Evolutionary conservation across 192 early-diverging fungal genomes (phyloP), one percentile per base, ranked within the genome.

Genomic region (Chytriomyces hyalinus): DNA sequence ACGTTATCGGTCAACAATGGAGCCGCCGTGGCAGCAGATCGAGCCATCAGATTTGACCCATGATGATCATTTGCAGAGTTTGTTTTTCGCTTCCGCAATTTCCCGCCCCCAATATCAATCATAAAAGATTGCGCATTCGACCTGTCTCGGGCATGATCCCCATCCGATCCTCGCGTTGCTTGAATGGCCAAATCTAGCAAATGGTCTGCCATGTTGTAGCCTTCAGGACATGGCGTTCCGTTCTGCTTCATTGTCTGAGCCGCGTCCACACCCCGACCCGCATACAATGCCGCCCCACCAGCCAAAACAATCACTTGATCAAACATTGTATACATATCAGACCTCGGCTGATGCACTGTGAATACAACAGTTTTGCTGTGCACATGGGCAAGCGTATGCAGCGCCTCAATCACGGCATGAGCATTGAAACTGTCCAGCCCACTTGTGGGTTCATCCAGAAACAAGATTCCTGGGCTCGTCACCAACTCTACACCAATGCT

Each of bases 291-390:
- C 15, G 83, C 73, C 13, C 95, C 95, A 22, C 83, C 86, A 61
- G 90, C 84, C 49, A 95, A 77, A 59, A 96, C 77, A 45, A 94
- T 86, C 5, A 95, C 88, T 69, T 92, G 88, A 85, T 96, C 93
- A 81, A 97, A 96, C 28, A 92, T 83, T 20, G 86, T 85, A 83
- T 92, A 96, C 60, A 95, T 88, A 66, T 93, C 90, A 5, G 91
- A 92, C 51, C 89, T 87, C 22, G 96, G 96, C 81, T 97, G 95
- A 78, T 98, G 96, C 59, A 73, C 71, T 4, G 93, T 94, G 81
- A 94, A 92, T 22, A 98, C 83, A 8, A 95, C 88, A 6, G 93
- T 93, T 28, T 90, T 91, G 44, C 86, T 80, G 11, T 84, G 82
- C 44, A 84, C 82, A 49, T 84, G 79, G 2, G 92, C 89, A 26